A percentile compares a stretch with the other conserved stretches of the same genome.
phyloP scores from a whole-genome alignment of 2,329 filamentous ascomycete species.

The Biscogniauxia mediterranea region DNA sequence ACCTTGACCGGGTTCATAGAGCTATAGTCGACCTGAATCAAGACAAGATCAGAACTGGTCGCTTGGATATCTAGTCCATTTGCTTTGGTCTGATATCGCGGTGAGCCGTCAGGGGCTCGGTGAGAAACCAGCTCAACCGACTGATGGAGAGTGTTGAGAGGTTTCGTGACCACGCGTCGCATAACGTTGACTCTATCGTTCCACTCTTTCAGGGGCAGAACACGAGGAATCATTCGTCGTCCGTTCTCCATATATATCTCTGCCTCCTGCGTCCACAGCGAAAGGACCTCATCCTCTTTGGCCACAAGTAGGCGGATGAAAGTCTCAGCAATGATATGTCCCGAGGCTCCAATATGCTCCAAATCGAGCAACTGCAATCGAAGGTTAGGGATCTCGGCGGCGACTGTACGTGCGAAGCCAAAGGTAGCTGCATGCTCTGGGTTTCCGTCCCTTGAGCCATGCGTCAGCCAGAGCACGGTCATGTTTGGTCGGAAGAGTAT shows the following conservation, averaged over 20 bases:
- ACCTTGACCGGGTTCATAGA: slow-evolving; percentile 32
- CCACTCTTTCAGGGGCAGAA: slow-evolving; percentile 37
- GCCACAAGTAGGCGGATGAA: slow-evolving; percentile 16
- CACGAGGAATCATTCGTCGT: slow-evolving; percentile 36
- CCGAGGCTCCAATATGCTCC: slow-evolving; percentile 12
- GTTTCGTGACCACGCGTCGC: slow-evolving; percentile 34
- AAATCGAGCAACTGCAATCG: slow-evolving; percentile 30
- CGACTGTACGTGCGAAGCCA: slow-evolving; percentile 32
- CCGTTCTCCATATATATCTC: slow-evolving; percentile 39
- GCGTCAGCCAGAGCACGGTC: slow-evolving; percentile 29
- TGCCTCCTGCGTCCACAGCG: slow-evolving; percentile 34
- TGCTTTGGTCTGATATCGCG: slow-evolving; percentile 22
- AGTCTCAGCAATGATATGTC: slow-evolving; percentile 15
- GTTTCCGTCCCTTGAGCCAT: slow-evolving; percentile 18
- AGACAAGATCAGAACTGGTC: slow-evolving; percentile 1
- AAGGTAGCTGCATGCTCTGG: slow-evolving; percentile 30
- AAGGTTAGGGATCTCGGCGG: slow-evolving; percentile 29
- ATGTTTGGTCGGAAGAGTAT: slow-evolving; percentile 22
- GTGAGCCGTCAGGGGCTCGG: slow-evolving; percentile 10
- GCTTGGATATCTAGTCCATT: background rate
- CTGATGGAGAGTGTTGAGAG: slow-evolving; percentile 34
- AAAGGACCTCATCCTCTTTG: background rate
- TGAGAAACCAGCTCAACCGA: slow-evolving; percentile 29
- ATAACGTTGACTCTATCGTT: slow-evolving; percentile 40
- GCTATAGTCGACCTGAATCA: slow-evolving; percentile 38